Evolutionary conservation across 345 rosid species (phyloP).

Genomic region (Sonneratia caseolaris): DNA sequence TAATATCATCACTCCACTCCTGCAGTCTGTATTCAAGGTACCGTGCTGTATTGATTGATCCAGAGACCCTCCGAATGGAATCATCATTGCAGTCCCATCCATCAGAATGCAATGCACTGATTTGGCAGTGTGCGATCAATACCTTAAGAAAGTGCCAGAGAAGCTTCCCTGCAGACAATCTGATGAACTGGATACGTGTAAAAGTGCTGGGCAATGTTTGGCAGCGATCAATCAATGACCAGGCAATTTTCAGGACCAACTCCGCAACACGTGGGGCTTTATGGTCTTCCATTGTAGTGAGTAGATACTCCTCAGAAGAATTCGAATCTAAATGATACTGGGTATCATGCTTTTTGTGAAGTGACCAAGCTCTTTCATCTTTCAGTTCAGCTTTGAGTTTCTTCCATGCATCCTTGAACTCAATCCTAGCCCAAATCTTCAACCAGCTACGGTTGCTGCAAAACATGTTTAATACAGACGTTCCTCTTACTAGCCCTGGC

Average conservation of each 20-base stretch:
- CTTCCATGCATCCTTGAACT: conserved; percentile 62
- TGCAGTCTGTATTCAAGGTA: conserved; percentile 51
- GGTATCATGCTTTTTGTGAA: conserved; percentile 14
- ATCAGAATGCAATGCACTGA: conserved; percentile 20
- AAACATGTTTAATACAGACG: conserved; percentile 42
- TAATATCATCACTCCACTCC: conserved; percentile 72
- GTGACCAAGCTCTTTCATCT: conserved; percentile 47
- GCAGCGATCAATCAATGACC: conserved; percentile 53
- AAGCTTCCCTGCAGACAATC: conserved; percentile 51
- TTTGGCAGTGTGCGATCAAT: conserved; percentile 40
- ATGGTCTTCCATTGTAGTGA: conserved; percentile 45
- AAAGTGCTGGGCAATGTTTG: conserved; percentile 30
- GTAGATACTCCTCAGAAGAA: conserved; percentile 33
- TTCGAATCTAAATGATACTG: conserved; percentile 13
- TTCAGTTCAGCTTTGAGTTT: conserved; percentile 45
- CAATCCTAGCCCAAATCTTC: conserved; percentile 72
- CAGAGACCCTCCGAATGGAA: conserved; percentile 37
- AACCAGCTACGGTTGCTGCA: conserved; percentile 56
- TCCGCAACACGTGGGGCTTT: conserved; percentile 59
- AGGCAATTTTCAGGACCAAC: conserved; percentile 31
- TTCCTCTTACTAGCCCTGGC: conserved; percentile 24
- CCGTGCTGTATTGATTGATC: conserved; percentile 54
- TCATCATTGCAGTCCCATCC: conserved; percentile 10
- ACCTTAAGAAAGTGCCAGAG: conserved; percentile 55
- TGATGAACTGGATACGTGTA: conserved; percentile 41